Conservation (phyloP, 148 eudicot species). For the Dysphania ambrosioides region DNA sequence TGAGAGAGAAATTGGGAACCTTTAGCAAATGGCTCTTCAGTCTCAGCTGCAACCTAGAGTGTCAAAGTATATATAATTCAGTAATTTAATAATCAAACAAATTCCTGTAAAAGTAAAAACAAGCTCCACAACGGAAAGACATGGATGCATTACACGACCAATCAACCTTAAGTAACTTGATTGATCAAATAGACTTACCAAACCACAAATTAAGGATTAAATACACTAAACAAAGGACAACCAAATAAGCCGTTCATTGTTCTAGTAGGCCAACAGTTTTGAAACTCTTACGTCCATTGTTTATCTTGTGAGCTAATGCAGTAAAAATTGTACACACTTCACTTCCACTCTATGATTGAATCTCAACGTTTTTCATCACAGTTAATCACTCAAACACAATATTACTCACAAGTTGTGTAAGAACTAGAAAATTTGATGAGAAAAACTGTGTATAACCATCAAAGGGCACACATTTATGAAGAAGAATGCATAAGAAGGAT, state of each 20-base stretch:
- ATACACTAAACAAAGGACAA: background rate
- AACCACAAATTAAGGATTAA: background rate
- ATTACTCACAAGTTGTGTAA: background rate
- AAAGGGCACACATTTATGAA: background rate
- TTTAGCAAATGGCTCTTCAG: conserved; percentile 23
- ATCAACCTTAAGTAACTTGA: background rate
- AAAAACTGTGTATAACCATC: background rate
- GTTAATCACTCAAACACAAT: background rate
- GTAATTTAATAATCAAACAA: background rate
- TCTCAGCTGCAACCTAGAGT: conserved; percentile 39
- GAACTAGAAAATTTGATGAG: background rate
- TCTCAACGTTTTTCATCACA: background rate
- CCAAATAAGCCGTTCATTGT: background rate
- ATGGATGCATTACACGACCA: background rate
- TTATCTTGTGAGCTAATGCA: background rate
- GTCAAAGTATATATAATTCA: background rate
- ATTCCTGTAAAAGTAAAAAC: background rate
- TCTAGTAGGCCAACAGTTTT: background rate
- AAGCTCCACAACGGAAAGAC: background rate
- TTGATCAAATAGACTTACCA: background rate
- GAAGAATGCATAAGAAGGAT: conserved; percentile 10
- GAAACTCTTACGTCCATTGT: background rate
- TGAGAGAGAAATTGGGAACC: conserved; percentile 24
- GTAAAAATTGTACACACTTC: too few relatives aligned
- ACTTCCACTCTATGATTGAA: background rate